Evolutionary conservation across 305 asterid species (phyloP).

Genomic region (Fraxinus platypoda): DNA sequence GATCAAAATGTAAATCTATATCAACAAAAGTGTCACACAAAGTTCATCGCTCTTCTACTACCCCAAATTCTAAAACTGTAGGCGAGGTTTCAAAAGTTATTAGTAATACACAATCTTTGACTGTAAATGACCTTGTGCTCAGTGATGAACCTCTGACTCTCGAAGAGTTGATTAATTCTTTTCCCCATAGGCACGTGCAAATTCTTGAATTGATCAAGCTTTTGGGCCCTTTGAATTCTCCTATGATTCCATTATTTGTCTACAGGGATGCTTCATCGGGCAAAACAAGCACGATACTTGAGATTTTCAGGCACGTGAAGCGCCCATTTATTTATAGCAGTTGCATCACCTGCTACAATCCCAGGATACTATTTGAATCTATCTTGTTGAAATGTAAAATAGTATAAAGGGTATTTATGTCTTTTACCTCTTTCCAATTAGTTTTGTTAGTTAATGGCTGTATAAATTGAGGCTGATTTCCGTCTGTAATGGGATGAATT

Average conservation of each 20-base stretch:
- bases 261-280: conserved; percentile 86
- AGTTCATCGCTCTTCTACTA: neutral
- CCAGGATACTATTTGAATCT: conserved; percentile 77
- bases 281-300: conserved; percentile 62
- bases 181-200: conserved; percentile 64
- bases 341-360: conserved; percentile 66
- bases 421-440: no score
- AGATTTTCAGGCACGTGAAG: conserved; percentile 55
- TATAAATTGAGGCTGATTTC: no score
- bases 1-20: no score
- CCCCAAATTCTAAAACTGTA: conserved; percentile 41
- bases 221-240: conserved; percentile 72
- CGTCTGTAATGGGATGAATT: no score
- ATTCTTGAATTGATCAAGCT: conserved; percentile 54
- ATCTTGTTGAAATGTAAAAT: no score
- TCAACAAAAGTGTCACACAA: no score
- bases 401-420: no score
- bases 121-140: conserved; percentile 47
- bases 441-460: no score
- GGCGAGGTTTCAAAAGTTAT: conserved; percentile 31
- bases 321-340: conserved; percentile 78
- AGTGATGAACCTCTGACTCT: conserved; percentile 42
- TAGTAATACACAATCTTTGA: conserved; percentile 18
- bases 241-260: conserved; percentile 63
- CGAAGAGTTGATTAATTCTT: conserved; percentile 54